Conservation (phyloP, 1,284 basidiomycete species). For the Veloboletus limbatus region DNA sequence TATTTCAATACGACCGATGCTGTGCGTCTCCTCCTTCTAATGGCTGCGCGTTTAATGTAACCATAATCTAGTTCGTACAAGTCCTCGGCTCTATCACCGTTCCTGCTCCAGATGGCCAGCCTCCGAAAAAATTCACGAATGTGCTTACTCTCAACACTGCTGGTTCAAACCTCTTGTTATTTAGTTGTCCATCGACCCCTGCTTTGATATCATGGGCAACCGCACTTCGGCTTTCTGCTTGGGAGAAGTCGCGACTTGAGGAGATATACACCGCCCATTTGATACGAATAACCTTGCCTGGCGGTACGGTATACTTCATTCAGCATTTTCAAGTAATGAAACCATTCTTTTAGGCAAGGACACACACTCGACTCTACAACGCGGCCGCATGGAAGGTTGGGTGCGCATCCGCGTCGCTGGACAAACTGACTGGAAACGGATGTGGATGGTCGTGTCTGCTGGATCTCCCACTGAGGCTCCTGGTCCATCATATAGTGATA, state of each 20-base stretch:
- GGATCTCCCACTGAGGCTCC: slow-evolving; percentile 32
- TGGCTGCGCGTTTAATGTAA: slow-evolving; percentile 5
- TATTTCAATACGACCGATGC: slow-evolving; percentile 89
- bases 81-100: slow-evolving; percentile 72
- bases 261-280: slow-evolving; percentile 98
- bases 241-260: slow-evolving; percentile 95
- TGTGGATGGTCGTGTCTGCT: slow-evolving; percentile 81
- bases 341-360: slow-evolving; percentile 54
- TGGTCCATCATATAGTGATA: slow-evolving; percentile 11
- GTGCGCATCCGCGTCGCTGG: slow-evolving; percentile 89
- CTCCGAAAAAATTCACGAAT: slow-evolving; percentile 63
- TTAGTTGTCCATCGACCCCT: slow-evolving; percentile 75
- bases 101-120: slow-evolving; percentile 46
- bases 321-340: slow-evolving; percentile 3
- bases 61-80: slow-evolving; percentile 57
- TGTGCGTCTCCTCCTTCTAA: slow-evolving; percentile 44
- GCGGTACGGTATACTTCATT: slow-evolving; percentile 39
- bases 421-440: slow-evolving; percentile 92
- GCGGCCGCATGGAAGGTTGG: slow-evolving; percentile 89
- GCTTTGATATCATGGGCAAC: slow-evolving; percentile 88
- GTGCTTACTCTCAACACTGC: slow-evolving; percentile 94
- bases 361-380: slow-evolving; percentile 61
- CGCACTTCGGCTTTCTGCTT: slow-evolving; percentile 86
- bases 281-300: slow-evolving; percentile 67
- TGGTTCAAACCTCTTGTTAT: slow-evolving; percentile 86